phyloP scores from a whole-genome alignment of 2,329 filamentous ascomycete genomes.

The Aspergillus sp. region DNA sequence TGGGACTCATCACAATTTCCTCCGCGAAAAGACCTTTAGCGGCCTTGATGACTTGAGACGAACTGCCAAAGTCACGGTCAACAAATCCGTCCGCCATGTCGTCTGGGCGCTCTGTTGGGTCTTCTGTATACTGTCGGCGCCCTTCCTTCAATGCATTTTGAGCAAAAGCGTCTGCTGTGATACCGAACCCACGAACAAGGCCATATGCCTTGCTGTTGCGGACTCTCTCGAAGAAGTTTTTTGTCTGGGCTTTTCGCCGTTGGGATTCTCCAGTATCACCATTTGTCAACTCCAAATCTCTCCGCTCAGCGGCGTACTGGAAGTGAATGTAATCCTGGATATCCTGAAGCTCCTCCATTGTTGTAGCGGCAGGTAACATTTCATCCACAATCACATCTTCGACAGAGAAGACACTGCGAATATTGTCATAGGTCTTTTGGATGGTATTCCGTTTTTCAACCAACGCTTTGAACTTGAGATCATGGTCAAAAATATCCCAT shows the following conservation, averaged over 20 bases:
- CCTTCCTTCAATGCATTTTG: constrained; percentile 81
- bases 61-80: constrained; percentile 73
- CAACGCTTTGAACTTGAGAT: constrained; percentile 92
- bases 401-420: constrained; percentile 69
- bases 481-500: constrained; percentile 92
- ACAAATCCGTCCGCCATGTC: constrained; percentile 83
- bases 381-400: constrained; percentile 78
- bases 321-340: constrained; percentile 97
- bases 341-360: constrained; percentile 95
- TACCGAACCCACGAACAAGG: constrained; percentile 87
- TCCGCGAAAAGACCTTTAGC: constrained; percentile 89
- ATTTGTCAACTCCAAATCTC: constrained; percentile 71
- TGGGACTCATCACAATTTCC: constrained; percentile 84
- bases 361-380: constrained; percentile 77
- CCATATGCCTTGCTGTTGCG: constrained; percentile 78
- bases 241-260: constrained; percentile 80
- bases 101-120: constrained; percentile 77
- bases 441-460: constrained; percentile 89
- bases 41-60: constrained; percentile 74
- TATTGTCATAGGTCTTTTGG: constrained; percentile 74
- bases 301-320: constrained; percentile 82
- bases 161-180: constrained; percentile 84
- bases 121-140: constrained; percentile 81
- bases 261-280: constrained; percentile 67
- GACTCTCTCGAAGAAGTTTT: constrained; percentile 80